Base-by-base conservation (phyloP, 1,284 basidiomycete genomes). In the Sutorius eximius region DNA sequence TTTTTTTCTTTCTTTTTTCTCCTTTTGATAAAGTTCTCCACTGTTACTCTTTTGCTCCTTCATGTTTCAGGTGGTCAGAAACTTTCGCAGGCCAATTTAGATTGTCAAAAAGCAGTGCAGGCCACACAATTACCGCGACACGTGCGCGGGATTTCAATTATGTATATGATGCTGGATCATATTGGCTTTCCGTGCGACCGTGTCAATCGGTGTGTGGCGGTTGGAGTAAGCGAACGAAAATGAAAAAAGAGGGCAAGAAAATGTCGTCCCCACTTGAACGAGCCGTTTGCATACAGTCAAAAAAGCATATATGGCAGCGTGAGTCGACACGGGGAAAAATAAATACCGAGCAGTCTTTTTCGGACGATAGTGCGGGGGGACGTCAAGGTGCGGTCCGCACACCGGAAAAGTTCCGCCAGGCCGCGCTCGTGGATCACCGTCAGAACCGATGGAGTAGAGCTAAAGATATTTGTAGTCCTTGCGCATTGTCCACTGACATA, bases 151-250 rank as follows among this genome's bases (percentile, higher is more conserved):
- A 5, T 30, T 30, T 13, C n/a, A 8, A 27, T n/a, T 18, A n/a
- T n/a, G n/a, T n/a, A n/a, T n/a, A n/a, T 18, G 3, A 18, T 8
- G 42, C 11, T 18, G 44, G 30, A 16, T 27, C 24, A 5, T 27
- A 27, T 24, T 15, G 24, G 5, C 51, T 10, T 22, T 33, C 50
- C 51, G 30, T 55, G 37, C 55, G n/a, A 30, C 51, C 51, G 30
- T 55, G 37, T 53, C 22, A 30, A 24, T 45, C 52, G 40, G 52
- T 2, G 22, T 27, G 30, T 51, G 9, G 9, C 18, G 10, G n/a
- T 20, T 8, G 13, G 11, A 27, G 9, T 8, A 16, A 34, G 32
- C 12, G 27, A 10, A 18, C n/a, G 18, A 24, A 34, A 33, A 18
- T 5, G 22, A 27, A 27, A 27, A 27, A 27, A 27, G 24, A 5